Base-by-base conservation (phyloP, 805 yeast genomes). In the Ogataea pignaliae region DNA sequence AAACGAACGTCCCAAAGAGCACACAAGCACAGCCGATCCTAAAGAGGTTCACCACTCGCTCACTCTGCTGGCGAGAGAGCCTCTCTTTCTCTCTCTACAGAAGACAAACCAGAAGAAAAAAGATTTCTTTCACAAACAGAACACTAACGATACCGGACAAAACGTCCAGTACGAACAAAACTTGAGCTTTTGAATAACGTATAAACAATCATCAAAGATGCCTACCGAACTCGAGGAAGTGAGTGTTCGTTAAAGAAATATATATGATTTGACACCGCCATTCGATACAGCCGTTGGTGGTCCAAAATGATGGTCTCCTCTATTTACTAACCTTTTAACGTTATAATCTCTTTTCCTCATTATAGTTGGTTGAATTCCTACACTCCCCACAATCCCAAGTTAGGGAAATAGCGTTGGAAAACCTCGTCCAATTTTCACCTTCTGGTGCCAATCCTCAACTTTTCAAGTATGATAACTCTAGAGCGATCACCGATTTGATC, bases 341-440 rank as follows among this genome's bases (percentile, higher is more conserved):
- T 30, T 8, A 3, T 10, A 7, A 21, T 21, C n/a, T 13, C 16
- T 12, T 43, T 43, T 45, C 41, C 39, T 45, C 41, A 21, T 6
- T 30, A 13, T 30, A 76, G 69, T 69, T 90, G 36, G 95, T 88
- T 17, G 79, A 74, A 39, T 89, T 90, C 59, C 71, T 90, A 48
- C 96, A 87, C 61, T 79, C 91, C 8, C 83, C 86, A 1, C 88
- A 85, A 58, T 82, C 85, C 2, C 83, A 84, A 10, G 86, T 88
- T 29, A 79, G 84, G 46, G 88, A 83, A 54, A 83, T 89, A 44
- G 97, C 97, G 0, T 70, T 90, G 39, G 93, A 86, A 55, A 82
- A 88, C 60, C 64, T 89, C 43, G 88, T 88, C 11, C 95, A 90
- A 2, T 87, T 75, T 61, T 83, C 95, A 10, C 78, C 81, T 37